Conservation (phyloP, 2,329 filamentous ascomycete genomes). For the Trichoderma sp. region DNA sequence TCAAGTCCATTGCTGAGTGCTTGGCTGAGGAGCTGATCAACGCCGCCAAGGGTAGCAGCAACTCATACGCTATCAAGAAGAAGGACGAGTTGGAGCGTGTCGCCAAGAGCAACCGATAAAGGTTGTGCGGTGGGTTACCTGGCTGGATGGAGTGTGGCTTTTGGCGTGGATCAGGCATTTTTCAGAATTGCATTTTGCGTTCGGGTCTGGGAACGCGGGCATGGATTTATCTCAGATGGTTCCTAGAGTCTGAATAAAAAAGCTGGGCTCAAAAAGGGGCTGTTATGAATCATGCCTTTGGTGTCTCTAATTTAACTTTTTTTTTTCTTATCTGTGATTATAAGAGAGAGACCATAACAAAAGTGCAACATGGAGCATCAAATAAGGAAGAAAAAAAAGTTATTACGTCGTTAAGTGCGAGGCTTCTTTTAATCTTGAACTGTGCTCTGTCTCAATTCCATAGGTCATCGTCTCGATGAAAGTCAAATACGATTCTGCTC, state of each 20-base stretch:
- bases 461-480: neutral
- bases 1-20: slow-evolving; percentile 99
- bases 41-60: slow-evolving; percentile 99
- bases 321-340: slow-evolving; percentile 17
- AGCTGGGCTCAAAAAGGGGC: slow-evolving; percentile 39
- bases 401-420: neutral
- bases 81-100: slow-evolving; percentile 99
- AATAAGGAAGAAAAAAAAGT: slow-evolving; percentile 1
- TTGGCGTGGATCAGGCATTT: slow-evolving; percentile 45
- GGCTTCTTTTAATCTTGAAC: neutral
- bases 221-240: slow-evolving; percentile 42
- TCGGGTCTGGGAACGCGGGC: slow-evolving; percentile 46
- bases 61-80: slow-evolving; percentile 99
- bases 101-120: slow-evolving; percentile 99
- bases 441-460: neutral
- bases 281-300: slow-evolving; percentile 31
- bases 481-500: neutral
- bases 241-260: slow-evolving; percentile 44
- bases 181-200: slow-evolving; percentile 49
- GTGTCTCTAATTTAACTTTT: slow-evolving; percentile 18
- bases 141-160: slow-evolving; percentile 40
- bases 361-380: slow-evolving; percentile 16
- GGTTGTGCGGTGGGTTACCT: slow-evolving; percentile 31
- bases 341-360: slow-evolving; percentile 10
- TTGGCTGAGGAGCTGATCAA: slow-evolving; percentile 99